Base-by-base conservation (phyloP, 805 yeast species). In the Wickerhamomyces xylosicus region DNA sequence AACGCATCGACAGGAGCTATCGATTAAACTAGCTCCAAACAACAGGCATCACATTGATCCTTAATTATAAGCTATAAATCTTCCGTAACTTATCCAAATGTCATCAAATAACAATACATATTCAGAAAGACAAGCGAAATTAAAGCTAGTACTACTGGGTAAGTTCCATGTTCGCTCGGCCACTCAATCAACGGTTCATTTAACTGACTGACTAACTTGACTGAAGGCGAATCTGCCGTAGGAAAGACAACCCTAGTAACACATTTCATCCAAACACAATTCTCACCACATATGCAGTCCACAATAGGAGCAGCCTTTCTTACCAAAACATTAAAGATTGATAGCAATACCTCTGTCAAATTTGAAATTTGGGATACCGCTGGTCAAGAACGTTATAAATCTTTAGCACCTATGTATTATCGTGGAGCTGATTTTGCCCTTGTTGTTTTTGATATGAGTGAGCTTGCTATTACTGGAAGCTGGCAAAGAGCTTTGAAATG, bases 241-340 rank as follows among this genome's bases (percentile, higher is more conserved):
- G 94, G 94, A 19, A 84, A 85, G 84, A 36, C 81, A 6, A 86
- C 96, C 1, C 69, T 90, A 9, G 87, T 86, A 1, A 83, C 83
- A 47, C 65, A 97, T 38, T 86, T 89, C 50, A 89, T 75, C 19
- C 73, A 72, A 45, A 72, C 77, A 49, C 61, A 76, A 0, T 92
- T 90, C 56, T 92, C 85, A 47, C 79, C 75, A 22, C 74, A 75
- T 47, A 74, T 90, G 42, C 85, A 94, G 48, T 84, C 95, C 33
- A 92, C 98, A 2, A 92, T 92, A 40, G 99, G 99, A n/a, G 99
- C 98, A 4, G 98, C 97, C 0, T 92, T 90, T 59, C 71, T 92
- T 31, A 85, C 97, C 15, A 94, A 87, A 56, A 77, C 82, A 10
- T 66, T 83, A 11, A 65, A 66, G 10, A 47, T 75, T 7, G 72